A percentile compares a stretch with the other conserved stretches of the same genome.
Evolutionary conservation across 192 early-diverging fungal species (phyloP).

Genomic region (Backusella tuberculispora): DNA sequence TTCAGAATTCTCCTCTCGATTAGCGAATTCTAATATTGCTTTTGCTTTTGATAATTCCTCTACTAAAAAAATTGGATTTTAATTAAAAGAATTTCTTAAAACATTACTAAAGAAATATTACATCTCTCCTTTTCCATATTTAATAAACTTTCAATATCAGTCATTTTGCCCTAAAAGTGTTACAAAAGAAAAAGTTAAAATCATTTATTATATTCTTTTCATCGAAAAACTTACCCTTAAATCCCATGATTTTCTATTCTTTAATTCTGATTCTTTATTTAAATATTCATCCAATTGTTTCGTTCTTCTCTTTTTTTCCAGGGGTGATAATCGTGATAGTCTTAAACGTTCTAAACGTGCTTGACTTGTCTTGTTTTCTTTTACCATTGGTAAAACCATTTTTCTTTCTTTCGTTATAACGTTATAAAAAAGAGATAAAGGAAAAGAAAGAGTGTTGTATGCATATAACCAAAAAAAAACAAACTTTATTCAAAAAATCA

Average conservation of each 20-base stretch:
- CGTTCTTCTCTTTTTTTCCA: background rate
- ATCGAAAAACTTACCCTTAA: background rate
- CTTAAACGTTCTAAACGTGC: background rate
- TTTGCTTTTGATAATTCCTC: background rate
- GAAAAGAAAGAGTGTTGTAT: too few species aligned
- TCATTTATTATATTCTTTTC: background rate
- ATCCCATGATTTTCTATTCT: constrained; percentile 11
- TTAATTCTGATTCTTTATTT: constrained; percentile 6
- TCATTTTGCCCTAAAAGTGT: background rate
- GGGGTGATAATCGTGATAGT: background rate
- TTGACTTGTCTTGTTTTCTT: background rate
- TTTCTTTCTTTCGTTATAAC: background rate
- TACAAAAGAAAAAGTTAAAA: background rate
- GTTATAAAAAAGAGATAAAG: background rate
- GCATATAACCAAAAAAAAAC: too few species aligned
- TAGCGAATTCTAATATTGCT: background rate
- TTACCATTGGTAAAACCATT: background rate
- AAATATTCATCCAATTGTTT: background rate
- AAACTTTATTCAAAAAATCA: too few species aligned
- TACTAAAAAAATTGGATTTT: too few species aligned
- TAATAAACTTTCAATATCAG: background rate
- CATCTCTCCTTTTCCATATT: background rate
- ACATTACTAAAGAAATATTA: background rate
- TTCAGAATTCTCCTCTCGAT: background rate
- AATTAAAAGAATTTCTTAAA: too few species aligned